Conservation (phyloP, 176 grass and related monocot species). For the Aegilops umbellulata region DNA sequence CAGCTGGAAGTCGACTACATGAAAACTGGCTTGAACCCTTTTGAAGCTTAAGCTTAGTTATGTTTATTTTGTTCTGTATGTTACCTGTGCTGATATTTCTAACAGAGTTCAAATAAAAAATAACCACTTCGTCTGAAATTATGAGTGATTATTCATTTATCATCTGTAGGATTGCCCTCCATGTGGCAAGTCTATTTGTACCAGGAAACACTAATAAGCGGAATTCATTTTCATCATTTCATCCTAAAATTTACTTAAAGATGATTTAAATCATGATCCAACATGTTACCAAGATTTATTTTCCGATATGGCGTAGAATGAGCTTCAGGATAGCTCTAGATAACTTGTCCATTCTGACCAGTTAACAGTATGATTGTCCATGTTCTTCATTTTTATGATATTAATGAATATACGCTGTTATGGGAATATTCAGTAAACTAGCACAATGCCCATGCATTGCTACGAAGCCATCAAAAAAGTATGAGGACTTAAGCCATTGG, state of each 20-base stretch:
- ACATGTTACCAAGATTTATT: background rate
- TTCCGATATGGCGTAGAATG: background rate
- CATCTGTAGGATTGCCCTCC: no score
- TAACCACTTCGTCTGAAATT: no score
- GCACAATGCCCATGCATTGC: no score
- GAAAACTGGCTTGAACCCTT: background rate
- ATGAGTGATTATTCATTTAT: no score
- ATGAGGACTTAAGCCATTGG: no score
- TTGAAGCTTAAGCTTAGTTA: no score
- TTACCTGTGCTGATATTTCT: no score
- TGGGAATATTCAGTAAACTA: background rate
- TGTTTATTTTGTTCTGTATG: no score
- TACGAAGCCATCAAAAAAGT: no score
- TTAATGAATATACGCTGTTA: background rate
- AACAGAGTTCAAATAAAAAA: no score
- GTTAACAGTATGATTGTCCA: background rate
- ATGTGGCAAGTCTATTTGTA: background rate
- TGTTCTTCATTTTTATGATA: background rate
- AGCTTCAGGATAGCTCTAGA: background rate
- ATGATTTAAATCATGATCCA: background rate
- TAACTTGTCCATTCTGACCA: background rate
- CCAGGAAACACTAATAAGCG: background rate
- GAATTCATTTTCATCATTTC: background rate
- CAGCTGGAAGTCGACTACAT: background rate
- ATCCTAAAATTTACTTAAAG: background rate